Conservation (phyloP, 2,329 filamentous ascomycete genomes). For the Didymella sp. region DNA sequence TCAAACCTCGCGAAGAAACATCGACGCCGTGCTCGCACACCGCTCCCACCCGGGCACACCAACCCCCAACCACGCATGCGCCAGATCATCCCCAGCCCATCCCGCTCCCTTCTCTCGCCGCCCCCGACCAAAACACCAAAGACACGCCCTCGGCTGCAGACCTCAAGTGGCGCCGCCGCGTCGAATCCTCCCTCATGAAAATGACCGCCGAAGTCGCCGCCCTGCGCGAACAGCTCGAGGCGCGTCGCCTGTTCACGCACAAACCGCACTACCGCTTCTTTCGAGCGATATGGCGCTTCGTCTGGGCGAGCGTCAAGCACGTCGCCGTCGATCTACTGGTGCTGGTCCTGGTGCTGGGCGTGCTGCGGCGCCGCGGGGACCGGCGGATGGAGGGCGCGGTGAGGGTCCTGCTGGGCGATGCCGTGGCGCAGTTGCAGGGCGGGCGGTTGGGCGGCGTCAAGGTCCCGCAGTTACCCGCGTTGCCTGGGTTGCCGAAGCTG, state of each 20-base stretch:
- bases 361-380: constrained; percentile 75
- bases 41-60: constrained; percentile 19
- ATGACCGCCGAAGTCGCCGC: constrained; percentile 93
- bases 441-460: constrained; percentile 21
- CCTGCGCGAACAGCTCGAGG: constrained; percentile 86
- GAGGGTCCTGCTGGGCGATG: constrained; percentile 65
- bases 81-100: constrained; percentile 29
- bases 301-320: constrained; percentile 80
- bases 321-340: constrained; percentile 73
- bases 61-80: constrained; percentile 29
- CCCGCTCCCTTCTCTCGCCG: constrained; percentile 24
- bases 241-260: constrained; percentile 73
- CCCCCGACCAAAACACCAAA: not conserved
- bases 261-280: constrained; percentile 67
- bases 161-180: constrained; percentile 76
- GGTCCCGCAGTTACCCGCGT: constrained; percentile 13
- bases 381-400: constrained; percentile 76
- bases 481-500: constrained; percentile 22
- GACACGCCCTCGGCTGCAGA: constrained; percentile 43
- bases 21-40: constrained; percentile 12
- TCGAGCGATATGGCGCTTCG: constrained; percentile 56
- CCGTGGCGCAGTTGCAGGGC: constrained; percentile 48
- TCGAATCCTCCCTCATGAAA: constrained; percentile 85
- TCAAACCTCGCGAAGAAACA: not conserved
- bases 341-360: constrained; percentile 70